Evolutionary conservation across 306 rosid genomes (phyloP), one percentile per base, ranked within the genome.

Genomic region (Ziziphus jujuba): DNA sequence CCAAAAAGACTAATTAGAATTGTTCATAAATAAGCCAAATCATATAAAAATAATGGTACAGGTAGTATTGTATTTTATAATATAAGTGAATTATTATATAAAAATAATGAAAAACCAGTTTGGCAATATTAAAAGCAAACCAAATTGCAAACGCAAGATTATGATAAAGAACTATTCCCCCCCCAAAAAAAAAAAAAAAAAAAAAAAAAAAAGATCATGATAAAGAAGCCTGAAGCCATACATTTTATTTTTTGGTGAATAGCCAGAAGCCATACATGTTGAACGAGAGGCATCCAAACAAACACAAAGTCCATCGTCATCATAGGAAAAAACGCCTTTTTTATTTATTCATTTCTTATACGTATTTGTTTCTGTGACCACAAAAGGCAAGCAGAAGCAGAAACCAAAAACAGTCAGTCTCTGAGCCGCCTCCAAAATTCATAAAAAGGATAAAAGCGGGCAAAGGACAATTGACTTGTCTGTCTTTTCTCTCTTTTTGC

Each of bases 291-390:
- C 35, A 53, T 43, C 69, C 52, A 22, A 72, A 56, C 55, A 64
- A 33, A 20, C 15, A 58, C 63, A 67, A 60, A 13, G 24, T 16
- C 50, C 22, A 34, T 69, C 56, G 38, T 22, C 52, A n/a, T 40
- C 67, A 35, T n/a, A 28, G 50, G 34, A 31, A 5, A 52, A 40
- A 70, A 59, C 9, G 9, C 0, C 23, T 17, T 22, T 36, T 22
- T 33, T 47, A 65, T 20, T 20, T 2, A 1, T 10, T 17, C 12
- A 45, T 22, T 36, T 48, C 21, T 17, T 53, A 17, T 19, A 33
- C 56, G 60, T 22, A 69, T 62, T 45, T 28, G 60, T 60, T 16
- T 50, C 54, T 56, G 67, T 48, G 81, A 59, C 71, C 76, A 62
- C 71, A 58, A 23, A 64, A 55, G 52, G 36, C 50, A 61, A 67